Evolutionary conservation across 169 alveolate species (phyloP).

Genomic region (Hammondia hammondi): DNA sequence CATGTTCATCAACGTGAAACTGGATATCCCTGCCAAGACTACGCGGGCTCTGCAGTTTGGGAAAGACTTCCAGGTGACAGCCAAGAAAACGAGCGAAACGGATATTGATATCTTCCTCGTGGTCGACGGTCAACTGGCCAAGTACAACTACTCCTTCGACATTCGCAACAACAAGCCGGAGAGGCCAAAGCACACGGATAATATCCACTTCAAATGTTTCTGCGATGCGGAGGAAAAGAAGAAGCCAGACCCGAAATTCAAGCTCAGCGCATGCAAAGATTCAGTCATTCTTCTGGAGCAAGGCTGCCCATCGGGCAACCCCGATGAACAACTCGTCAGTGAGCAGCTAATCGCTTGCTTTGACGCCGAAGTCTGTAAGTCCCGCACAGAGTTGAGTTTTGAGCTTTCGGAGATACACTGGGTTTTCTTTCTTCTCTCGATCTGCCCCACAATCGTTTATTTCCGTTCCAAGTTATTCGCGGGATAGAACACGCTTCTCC

Average conservation of each 20-base stretch:
- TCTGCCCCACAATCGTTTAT: not conserved
- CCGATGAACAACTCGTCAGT: constrained; percentile 64
- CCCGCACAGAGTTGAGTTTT: not conserved
- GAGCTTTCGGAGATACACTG: not conserved
- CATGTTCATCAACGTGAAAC: constrained; percentile 71
- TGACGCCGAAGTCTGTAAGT: constrained; percentile 66
- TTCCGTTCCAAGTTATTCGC: not conserved
- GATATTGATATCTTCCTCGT: constrained; percentile 76
- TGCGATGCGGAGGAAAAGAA: constrained; percentile 45
- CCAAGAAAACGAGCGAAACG: constrained; percentile 78
- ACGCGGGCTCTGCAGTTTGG: constrained; percentile 73
- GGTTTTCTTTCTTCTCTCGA: not conserved
- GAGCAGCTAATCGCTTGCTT: constrained; percentile 47
- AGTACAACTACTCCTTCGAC: constrained; percentile 78
- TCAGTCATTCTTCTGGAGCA: constrained; percentile 30
- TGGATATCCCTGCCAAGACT: constrained; percentile 77
- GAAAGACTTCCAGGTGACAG: constrained; percentile 75
- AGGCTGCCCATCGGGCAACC: constrained; percentile 54
- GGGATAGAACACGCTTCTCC: no score
- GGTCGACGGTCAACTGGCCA: constrained; percentile 76
- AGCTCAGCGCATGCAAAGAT: constrained; percentile 21
- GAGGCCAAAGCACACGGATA: constrained; percentile 68
- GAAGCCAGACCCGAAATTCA: constrained; percentile 16
- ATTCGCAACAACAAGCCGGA: constrained; percentile 73
- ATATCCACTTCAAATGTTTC: constrained; percentile 68